These are phyloP conservation scores for Komagataella phaffii DNA, from an alignment of 805 yeast genomes.

Conservation along the genomic window DNA sequence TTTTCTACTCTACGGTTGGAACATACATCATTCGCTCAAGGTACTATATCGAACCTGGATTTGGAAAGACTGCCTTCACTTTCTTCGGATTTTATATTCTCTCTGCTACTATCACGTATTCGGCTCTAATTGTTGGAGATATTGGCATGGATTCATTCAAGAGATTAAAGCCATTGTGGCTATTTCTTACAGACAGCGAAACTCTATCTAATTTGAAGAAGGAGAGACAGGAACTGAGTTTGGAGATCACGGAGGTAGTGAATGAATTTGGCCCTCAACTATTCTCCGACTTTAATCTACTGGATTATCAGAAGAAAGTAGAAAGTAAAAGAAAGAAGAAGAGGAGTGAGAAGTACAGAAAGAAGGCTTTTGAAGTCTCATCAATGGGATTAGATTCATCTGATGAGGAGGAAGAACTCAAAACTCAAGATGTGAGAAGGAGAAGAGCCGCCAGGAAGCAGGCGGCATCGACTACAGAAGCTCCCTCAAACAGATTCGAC, in stretches of 20 bases:
- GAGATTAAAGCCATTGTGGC: slow-evolving; percentile 68
- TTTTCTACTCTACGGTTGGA: slow-evolving; percentile 61
- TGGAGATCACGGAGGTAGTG: slow-evolving; percentile 65
- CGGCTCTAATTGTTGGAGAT: slow-evolving; percentile 89
- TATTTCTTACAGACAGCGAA: slow-evolving; percentile 45
- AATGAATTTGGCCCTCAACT: slow-evolving; percentile 74
- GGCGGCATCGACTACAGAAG: not conserved
- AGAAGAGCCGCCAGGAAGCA: slow-evolving; percentile 20
- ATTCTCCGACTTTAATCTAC: slow-evolving; percentile 71
- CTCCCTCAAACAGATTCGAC: slow-evolving; percentile 15
- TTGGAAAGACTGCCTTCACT: slow-evolving; percentile 16
- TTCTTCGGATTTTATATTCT: slow-evolving; percentile 42
- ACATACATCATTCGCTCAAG: slow-evolving; percentile 19
- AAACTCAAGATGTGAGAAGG: slow-evolving; percentile 31
- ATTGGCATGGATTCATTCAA: slow-evolving; percentile 83
- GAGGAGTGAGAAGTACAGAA: slow-evolving; percentile 10
- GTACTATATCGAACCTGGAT: slow-evolving; percentile 2
- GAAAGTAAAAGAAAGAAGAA: slow-evolving; percentile 14
- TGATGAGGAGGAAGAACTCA: slow-evolving; percentile 36
- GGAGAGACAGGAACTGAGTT: slow-evolving; percentile 48
- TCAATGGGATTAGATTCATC: slow-evolving; percentile 14
- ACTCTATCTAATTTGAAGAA: slow-evolving; percentile 45
- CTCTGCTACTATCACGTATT: slow-evolving; percentile 65
- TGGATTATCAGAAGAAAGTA: slow-evolving; percentile 28
- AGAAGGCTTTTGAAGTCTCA: slow-evolving; percentile 1